phyloP scores from a whole-genome alignment of 768 basidiomycete genomes.

The Hortiboletus flavorubellus region DNA sequence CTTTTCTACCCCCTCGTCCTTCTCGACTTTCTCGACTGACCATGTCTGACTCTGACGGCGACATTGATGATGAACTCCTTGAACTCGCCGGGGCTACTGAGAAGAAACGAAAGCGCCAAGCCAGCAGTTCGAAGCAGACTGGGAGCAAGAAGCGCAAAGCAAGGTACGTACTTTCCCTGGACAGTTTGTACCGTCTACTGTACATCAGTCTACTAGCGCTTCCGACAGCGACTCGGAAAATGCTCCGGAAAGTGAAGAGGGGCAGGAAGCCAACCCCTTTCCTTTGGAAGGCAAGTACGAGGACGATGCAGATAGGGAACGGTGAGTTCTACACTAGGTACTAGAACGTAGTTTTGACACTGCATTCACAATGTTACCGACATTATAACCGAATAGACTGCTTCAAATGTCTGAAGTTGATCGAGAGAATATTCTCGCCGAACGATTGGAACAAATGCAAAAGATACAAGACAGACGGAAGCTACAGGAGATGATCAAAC shows the following conservation, averaged over 20 bases:
- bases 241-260: slow-evolving; percentile 61
- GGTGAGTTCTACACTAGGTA: slow-evolving; percentile 51
- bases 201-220: slow-evolving; percentile 27
- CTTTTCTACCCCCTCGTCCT: neutral
- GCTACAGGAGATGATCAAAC: slow-evolving; percentile 70
- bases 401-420: slow-evolving; percentile 81
- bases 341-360: slow-evolving; percentile 27
- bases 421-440: slow-evolving; percentile 81
- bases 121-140: slow-evolving; percentile 40
- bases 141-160: slow-evolving; percentile 66
- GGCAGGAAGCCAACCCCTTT: slow-evolving; percentile 60
- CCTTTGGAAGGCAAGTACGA: slow-evolving; percentile 90
- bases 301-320: slow-evolving; percentile 77
- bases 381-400: slow-evolving; percentile 47
- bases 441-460: slow-evolving; percentile 79
- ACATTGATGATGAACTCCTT: slow-evolving; percentile 70
- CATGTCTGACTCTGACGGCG: slow-evolving; percentile 52
- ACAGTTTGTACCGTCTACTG: neutral
- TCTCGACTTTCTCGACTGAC: slow-evolving; percentile 1
- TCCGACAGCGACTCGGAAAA: slow-evolving; percentile 48
- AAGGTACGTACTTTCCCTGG: slow-evolving; percentile 49
- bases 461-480: slow-evolving; percentile 66
- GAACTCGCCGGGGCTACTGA: slow-evolving; percentile 70
- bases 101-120: slow-evolving; percentile 64
- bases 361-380: slow-evolving; percentile 4